Evolutionary conservation across 108 stramenopile species (phyloP).

Genomic region (Bacterosira constricta): DNA sequence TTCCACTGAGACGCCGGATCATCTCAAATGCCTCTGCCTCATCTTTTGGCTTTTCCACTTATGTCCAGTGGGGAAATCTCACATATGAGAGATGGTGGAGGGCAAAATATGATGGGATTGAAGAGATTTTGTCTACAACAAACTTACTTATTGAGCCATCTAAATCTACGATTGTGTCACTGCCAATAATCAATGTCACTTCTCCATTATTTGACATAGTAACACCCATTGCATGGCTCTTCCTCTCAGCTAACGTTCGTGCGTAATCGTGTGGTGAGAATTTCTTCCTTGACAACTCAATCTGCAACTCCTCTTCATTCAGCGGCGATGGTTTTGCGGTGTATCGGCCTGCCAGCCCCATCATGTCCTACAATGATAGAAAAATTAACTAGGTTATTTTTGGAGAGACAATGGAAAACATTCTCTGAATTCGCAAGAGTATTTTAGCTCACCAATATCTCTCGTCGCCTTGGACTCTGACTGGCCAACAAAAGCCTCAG

Average conservation of each 20-base stretch:
- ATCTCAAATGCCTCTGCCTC: slow-evolving; percentile 73
- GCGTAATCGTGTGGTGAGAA: slow-evolving; percentile 66
- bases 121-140: neutral
- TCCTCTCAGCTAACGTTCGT: slow-evolving; percentile 65
- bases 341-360: slow-evolving; percentile 68
- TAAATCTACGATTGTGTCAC: slow-evolving; percentile 84
- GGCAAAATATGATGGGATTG: neutral
- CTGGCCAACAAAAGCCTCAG: slow-evolving; percentile 69
- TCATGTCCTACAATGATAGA: slow-evolving; percentile 57
- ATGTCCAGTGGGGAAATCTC: neutral
- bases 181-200: slow-evolving; percentile 63
- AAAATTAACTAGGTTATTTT: neutral
- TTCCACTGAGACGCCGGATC: slow-evolving; percentile 76
- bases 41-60: slow-evolving; percentile 89
- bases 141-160: slow-evolving; percentile 47
- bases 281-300: slow-evolving; percentile 38
- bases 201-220: neutral
- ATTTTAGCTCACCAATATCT: slow-evolving; percentile 65
- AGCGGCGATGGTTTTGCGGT: slow-evolving; percentile 62
- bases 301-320: slow-evolving; percentile 69
- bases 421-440: too few relatives aligned
- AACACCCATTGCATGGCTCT: slow-evolving; percentile 69
- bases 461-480: slow-evolving; percentile 72
- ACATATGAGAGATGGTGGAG: neutral
- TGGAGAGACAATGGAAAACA: neutral